Percentiles rank a stretch among this genome's conserved stretches.
These are phyloP conservation scores for Acacia concinna DNA, from an alignment of 331 rosid genomes.

Conservation along the genomic window DNA sequence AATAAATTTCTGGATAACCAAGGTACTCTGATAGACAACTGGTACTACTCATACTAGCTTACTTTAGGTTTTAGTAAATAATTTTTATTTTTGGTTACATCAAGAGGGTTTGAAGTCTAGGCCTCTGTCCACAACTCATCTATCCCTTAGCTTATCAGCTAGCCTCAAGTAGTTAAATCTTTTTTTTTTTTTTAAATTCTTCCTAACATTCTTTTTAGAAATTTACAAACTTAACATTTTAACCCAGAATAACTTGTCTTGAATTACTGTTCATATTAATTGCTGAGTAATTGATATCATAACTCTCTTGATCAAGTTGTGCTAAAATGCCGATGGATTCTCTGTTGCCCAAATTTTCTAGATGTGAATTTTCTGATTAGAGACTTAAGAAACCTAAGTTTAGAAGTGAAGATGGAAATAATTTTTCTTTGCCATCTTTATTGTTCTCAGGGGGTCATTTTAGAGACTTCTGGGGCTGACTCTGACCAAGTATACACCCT, in stretches of 20 bases:
- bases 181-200: not conserved
- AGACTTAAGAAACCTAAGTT: not conserved
- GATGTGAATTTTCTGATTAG: conserved; percentile 8
- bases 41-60: not conserved
- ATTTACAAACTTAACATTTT: not conserved
- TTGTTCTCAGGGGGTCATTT: conserved; percentile 62
- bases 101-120: not conserved
- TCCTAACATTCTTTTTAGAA: not conserved
- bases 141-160: not conserved
- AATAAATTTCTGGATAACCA: conserved; percentile 86
- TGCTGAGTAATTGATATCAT: not conserved
- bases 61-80: conserved; percentile 13
- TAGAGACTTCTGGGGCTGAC: conserved; percentile 59
- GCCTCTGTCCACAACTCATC: not conserved
- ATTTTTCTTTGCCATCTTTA: not conserved
- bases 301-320: conserved; percentile 17
- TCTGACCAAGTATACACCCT: conserved; percentile 61
- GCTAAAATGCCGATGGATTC: conserved; percentile 21
- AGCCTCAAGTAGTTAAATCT: not conserved
- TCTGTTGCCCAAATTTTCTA: conserved; percentile 7
- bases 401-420: conserved; percentile 23
- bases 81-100: not conserved
- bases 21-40: conserved; percentile 48
- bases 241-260: not conserved
- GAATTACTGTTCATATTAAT: not conserved